Conservation (phyloP, 106 monocot genomes). For the Dendrobium chrysotoxum region DNA sequence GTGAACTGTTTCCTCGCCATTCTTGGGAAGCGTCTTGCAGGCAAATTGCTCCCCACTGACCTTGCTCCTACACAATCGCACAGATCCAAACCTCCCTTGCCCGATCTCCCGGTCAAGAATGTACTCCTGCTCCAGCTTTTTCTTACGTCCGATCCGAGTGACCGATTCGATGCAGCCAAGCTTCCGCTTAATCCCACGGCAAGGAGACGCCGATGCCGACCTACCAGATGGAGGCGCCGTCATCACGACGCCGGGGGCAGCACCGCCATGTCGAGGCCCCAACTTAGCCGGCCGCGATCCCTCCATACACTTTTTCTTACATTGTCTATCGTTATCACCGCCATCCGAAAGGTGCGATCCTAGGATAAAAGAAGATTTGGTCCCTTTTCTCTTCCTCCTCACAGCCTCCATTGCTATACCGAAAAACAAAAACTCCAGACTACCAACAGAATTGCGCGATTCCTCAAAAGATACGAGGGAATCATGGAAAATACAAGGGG, state of each 20-base stretch:
- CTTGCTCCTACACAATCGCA: slow-evolving; percentile 43
- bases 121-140: slow-evolving; percentile 66
- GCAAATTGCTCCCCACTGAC: slow-evolving; percentile 56
- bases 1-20: slow-evolving; percentile 83
- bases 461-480: background rate
- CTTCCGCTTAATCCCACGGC: slow-evolving; percentile 79
- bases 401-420: slow-evolving; percentile 22
- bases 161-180: slow-evolving; percentile 69
- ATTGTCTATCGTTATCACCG: slow-evolving; percentile 8
- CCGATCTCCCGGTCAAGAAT: slow-evolving; percentile 60
- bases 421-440: background rate
- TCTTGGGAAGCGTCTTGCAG: slow-evolving; percentile 72
- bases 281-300: background rate
- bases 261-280: slow-evolving; percentile 15
- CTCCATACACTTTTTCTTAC: slow-evolving; percentile 36
- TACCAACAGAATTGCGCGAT: background rate
- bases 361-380: slow-evolving; percentile 11
- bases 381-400: slow-evolving; percentile 39
- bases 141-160: slow-evolving; percentile 50
- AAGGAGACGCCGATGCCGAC: slow-evolving; percentile 30
- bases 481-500: background rate
- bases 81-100: slow-evolving; percentile 83
- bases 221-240: slow-evolving; percentile 52
- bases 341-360: slow-evolving; percentile 20
- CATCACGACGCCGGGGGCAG: slow-evolving; percentile 24